Conservation (phyloP, 2,329 filamentous ascomycete genomes). For the Neofusicoccum umdonicola region DNA sequence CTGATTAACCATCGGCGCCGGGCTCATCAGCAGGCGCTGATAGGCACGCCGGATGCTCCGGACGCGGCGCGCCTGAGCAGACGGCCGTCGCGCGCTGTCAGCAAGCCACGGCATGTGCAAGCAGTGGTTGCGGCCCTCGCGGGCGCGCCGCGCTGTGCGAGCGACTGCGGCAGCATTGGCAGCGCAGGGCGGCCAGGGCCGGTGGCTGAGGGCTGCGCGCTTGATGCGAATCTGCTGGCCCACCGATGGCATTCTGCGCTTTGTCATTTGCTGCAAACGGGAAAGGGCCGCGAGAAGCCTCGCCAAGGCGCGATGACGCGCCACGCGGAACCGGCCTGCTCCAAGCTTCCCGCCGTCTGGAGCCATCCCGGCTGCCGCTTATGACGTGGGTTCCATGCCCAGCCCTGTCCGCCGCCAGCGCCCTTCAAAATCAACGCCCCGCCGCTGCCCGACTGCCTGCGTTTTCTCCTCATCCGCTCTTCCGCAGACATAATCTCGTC, state of each 20-base stretch:
- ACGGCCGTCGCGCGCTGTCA: not conserved
- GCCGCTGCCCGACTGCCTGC: not conserved
- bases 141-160: not conserved
- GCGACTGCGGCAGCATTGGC: not conserved
- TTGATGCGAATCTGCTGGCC: not conserved
- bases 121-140: not conserved
- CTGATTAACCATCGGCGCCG: not conserved
- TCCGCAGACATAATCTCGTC: constrained; percentile 17
- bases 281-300: constrained; percentile 1
- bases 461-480: not conserved
- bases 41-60: not conserved
- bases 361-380: not conserved
- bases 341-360: constrained; percentile 3
- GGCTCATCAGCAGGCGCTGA: not conserved
- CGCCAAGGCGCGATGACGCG: constrained; percentile 5
- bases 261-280: not conserved
- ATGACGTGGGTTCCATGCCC: constrained; percentile 3
- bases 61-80: not conserved
- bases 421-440: constrained; percentile 7
- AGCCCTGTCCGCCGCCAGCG: not conserved
- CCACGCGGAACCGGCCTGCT: constrained; percentile 4
- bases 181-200: not conserved
- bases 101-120: not conserved
- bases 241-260: not conserved
- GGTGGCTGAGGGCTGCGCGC: not conserved